Evolutionary conservation across 441 rosid genomes (phyloP), one percentile per base, ranked within the genome.

Genomic region (Isatis lusitanica): DNA sequence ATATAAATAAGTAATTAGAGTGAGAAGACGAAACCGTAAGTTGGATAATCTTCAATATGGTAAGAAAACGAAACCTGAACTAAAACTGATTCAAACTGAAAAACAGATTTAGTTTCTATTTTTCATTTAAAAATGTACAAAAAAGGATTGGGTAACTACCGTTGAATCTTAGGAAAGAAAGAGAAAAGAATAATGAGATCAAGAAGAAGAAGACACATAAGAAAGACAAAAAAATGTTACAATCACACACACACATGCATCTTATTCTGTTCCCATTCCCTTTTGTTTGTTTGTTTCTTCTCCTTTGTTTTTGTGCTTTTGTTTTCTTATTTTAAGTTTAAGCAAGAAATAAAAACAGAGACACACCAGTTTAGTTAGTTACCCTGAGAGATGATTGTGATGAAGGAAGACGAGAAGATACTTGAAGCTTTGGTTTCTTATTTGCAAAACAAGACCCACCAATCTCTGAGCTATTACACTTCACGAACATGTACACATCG

Each of bases 391-490:
- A 77, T 59, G 98, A 74, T 71, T 89, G 96, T 73, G 84, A 74
- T 70, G 88, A 77, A 78, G 53, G 65, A 18, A 5, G 30, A 60
- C 24, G 48, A 39, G 91, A 63, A 62, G 65, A 12, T 56, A 35
- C 78, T 70, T 90, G 99, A 84, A 89, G 86, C 88, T 85, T 94
- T 53, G 93, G 94, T 81, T 89, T 92, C 96, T 94, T 94, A 42
- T 77, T 66, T 72, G 86, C 84, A 36, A 31, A 30, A 52, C 69
- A 42, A 74, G 86, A 84, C 79, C 90, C 98, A 76, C 87, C 87
- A 65, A 72, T 83, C 48, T 82, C 88, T 72, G 74, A 79, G 86
- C 96, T 86, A 74, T 86, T 87, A 81, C 94, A 84, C 97, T 92
- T 65, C 70, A 61, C 48, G 7, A 46, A 56, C 52, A n/a, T n/a